These are phyloP conservation scores for Emergomyces pasteurianus DNA, from an alignment of 2,329 filamentous ascomycete genomes.

Conservation along the genomic window DNA sequence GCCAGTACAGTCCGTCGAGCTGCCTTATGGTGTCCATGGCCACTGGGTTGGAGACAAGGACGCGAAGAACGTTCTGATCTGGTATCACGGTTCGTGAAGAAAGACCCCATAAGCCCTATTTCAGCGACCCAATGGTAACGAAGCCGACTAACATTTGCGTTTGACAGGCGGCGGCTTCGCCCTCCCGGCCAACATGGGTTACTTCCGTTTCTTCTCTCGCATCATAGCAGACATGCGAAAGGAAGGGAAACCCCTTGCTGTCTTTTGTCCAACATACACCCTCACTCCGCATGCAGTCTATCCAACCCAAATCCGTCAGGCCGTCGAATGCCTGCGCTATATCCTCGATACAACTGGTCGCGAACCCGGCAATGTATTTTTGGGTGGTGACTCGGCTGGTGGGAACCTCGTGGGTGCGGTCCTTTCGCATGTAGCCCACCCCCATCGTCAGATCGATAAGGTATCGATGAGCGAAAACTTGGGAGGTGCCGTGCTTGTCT, in stretches of 20 bases:
- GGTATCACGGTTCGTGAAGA: constrained; percentile 22
- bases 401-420: constrained; percentile 26
- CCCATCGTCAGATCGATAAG: constrained; percentile 39
- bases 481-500: constrained; percentile 39
- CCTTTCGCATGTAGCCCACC: constrained; percentile 35
- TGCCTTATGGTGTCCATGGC: constrained; percentile 23
- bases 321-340: constrained; percentile 27
- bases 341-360: constrained; percentile 22
- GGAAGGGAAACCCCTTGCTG: constrained; percentile 32
- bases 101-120: no score
- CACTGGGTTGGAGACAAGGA: constrained; percentile 29
- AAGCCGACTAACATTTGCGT: background rate
- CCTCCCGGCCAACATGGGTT: constrained; percentile 34
- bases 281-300: constrained; percentile 33
- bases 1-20: constrained; percentile 18
- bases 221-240: constrained; percentile 29
- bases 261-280: constrained; percentile 43
- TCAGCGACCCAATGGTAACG: background rate
- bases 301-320: constrained; percentile 29
- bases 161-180: constrained; percentile 43
- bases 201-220: constrained; percentile 38
- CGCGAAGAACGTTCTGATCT: constrained; percentile 29
- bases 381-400: constrained; percentile 32
- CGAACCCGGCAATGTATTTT: constrained; percentile 21
- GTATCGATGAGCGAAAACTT: constrained; percentile 28